Percentiles rank a stretch among this genome's conserved stretches.
phyloP scores from a whole-genome alignment of 768 basidiomycete species.

The Amanita subjunquillea region DNA sequence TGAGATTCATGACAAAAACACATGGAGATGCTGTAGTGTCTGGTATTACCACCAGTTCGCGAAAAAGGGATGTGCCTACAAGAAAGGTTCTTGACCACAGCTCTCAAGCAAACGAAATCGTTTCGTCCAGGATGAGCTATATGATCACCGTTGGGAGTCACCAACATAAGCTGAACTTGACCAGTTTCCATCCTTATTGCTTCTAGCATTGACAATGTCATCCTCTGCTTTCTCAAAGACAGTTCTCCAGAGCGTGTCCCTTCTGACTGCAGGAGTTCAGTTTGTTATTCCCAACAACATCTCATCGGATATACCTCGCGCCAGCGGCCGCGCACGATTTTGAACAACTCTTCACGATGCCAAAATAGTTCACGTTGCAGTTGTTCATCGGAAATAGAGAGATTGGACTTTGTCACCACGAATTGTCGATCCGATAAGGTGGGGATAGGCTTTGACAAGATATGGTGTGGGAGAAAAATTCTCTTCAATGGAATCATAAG shows the following conservation, averaged over 20 bases:
- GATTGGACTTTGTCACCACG: conserved; percentile 66
- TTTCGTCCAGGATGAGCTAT: conserved; percentile 37
- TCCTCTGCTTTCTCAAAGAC: conserved; percentile 64
- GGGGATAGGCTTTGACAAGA: conserved; percentile 64
- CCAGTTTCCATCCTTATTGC: conserved; percentile 61
- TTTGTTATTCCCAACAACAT: background rate
- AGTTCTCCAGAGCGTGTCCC: conserved; percentile 70
- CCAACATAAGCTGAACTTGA: conserved; percentile 45
- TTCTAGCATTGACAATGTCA: conserved; percentile 75
- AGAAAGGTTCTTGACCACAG: conserved; percentile 52
- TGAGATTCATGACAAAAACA: conserved; percentile 42
- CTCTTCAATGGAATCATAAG: conserved; percentile 67
- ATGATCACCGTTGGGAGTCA: conserved; percentile 15
- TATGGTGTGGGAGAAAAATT: conserved; percentile 46
- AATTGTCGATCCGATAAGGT: conserved; percentile 85
- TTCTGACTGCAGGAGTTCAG: conserved; percentile 45
- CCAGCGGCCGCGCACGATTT: conserved; percentile 64
- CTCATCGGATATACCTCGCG: conserved; percentile 53
- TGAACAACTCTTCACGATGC: conserved; percentile 87
- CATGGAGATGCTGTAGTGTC: conserved; percentile 34
- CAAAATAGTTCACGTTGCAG: conserved; percentile 82
- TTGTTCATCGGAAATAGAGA: conserved; percentile 48
- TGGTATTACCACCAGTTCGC: background rate
- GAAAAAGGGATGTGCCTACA: conserved; percentile 31
- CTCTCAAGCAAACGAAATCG: conserved; percentile 53